These are phyloP conservation scores for Rhizomucor miehei DNA, from an alignment of 371 early-diverging fungal species.

Conservation along the genomic window DNA sequence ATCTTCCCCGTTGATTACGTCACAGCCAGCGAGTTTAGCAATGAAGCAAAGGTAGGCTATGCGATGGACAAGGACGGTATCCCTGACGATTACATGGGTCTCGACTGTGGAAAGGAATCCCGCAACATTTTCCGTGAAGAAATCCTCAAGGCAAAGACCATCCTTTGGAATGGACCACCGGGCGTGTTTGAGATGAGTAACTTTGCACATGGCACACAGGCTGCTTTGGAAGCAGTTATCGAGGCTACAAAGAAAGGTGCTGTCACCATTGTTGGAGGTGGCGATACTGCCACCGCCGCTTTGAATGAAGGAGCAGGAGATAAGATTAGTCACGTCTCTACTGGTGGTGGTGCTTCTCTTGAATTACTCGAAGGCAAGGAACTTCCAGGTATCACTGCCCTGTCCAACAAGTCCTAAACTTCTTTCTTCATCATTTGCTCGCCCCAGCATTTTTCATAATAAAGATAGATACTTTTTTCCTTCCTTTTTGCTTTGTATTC, in stretches of 20 bases:
- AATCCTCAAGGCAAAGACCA: constrained; percentile 80
- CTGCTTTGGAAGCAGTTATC: constrained; percentile 82
- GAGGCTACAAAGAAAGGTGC: constrained; percentile 78
- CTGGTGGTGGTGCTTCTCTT: constrained; percentile 97
- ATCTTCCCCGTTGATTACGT: constrained; percentile 89
- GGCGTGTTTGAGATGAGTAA: constrained; percentile 98
- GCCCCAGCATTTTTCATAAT: constrained; percentile 1
- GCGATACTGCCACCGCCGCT: constrained; percentile 98
- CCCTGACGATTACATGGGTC: constrained; percentile 85
- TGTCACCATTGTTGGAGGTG: constrained; percentile 78
- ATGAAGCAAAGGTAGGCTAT: constrained; percentile 75
- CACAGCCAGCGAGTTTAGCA: constrained; percentile 83
- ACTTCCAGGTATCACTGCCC: constrained; percentile 88
- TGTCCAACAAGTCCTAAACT: constrained; percentile 51
- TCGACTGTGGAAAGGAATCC: constrained; percentile 93
- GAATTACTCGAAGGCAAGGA: constrained; percentile 92
- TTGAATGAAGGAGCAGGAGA: constrained; percentile 82
- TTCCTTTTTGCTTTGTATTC: no score
- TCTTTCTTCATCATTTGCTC: not conserved
- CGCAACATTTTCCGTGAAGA: constrained; percentile 68
- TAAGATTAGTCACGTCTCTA: constrained; percentile 92
- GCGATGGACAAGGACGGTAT: constrained; percentile 90
- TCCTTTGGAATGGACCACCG: constrained; percentile 98
- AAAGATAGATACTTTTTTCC: no score
- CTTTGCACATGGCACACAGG: constrained; percentile 88